Conservation (phyloP, 2,329 filamentous ascomycete genomes). For the Parascedosporium putredinis region DNA sequence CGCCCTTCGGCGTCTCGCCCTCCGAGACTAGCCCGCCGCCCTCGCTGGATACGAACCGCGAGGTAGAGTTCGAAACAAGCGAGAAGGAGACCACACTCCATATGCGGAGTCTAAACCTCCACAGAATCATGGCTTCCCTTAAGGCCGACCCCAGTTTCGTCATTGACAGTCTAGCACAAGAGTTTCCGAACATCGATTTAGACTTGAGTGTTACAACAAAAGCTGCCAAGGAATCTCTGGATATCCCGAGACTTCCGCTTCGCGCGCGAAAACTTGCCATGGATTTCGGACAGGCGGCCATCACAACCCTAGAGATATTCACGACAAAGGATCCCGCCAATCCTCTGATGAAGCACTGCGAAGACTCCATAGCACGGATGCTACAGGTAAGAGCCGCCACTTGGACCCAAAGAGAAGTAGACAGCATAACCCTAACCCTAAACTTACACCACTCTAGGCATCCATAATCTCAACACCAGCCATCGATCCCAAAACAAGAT, state of each 20-base stretch:
- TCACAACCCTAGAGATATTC: neutral
- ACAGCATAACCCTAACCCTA: no score
- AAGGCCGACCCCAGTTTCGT: neutral
- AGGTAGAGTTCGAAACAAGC: no score
- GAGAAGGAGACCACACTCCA: no score
- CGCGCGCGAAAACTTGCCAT: neutral
- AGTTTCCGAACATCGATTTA: neutral
- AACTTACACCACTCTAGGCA: neutral
- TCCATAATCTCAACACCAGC: neutral
- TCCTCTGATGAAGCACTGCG: neutral
- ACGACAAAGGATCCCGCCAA: neutral
- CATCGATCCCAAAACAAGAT: neutral
- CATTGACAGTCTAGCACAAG: neutral
- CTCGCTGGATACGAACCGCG: no score
- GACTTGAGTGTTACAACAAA: neutral
- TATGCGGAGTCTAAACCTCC: no score
- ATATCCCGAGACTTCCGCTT: neutral
- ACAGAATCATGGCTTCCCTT: no score
- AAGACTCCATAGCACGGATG: neutral
- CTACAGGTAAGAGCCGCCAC: neutral
- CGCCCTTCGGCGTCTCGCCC: no score
- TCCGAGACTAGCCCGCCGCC: no score
- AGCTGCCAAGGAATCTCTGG: neutral
- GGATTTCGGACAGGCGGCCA: neutral
- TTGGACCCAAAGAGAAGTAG: neutral